These are phyloP conservation scores for Isoetes taiwanensis DNA, from an alignment of 75 land plant species.

Conservation along the genomic window DNA sequence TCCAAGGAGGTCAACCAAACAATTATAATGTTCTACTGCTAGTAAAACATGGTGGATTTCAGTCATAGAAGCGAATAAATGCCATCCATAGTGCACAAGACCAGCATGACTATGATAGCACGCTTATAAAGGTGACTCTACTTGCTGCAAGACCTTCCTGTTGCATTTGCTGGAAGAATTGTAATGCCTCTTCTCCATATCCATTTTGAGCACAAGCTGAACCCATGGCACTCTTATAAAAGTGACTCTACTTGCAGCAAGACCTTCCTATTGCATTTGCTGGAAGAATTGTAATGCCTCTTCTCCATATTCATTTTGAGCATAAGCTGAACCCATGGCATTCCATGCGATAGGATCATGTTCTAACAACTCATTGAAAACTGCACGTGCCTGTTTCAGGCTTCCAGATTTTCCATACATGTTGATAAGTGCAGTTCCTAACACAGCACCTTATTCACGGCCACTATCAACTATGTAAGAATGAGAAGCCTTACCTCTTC, in stretches of 20 bases:
- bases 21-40: no score
- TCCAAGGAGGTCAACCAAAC: no score
- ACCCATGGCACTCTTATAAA: no score
- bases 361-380: conserved; percentile 13
- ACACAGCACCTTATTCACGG: conserved; percentile 12
- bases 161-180: conserved; percentile 29
- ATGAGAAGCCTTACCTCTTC: conserved; percentile 19
- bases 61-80: no score
- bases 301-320: conserved; percentile 16
- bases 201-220: no score
- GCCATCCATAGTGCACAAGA: no score
- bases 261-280: no score
- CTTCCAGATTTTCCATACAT: conserved; percentile 30
- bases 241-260: no score
- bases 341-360: conserved; percentile 31
- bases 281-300: no score
- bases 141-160: conserved; percentile 17
- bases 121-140: conserved; percentile 17
- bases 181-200: conserved; percentile 13
- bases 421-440: conserved; percentile 27
- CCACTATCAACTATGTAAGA: conserved; percentile 13
- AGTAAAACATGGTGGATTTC: no score
- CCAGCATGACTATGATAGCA: no score
- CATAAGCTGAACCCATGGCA: conserved; percentile 24
- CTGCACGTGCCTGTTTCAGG: conserved; percentile 7